These are phyloP conservation scores for Alternaria metachromatica DNA, from an alignment of 2,329 filamentous ascomycete genomes.

Conservation along the genomic window DNA sequence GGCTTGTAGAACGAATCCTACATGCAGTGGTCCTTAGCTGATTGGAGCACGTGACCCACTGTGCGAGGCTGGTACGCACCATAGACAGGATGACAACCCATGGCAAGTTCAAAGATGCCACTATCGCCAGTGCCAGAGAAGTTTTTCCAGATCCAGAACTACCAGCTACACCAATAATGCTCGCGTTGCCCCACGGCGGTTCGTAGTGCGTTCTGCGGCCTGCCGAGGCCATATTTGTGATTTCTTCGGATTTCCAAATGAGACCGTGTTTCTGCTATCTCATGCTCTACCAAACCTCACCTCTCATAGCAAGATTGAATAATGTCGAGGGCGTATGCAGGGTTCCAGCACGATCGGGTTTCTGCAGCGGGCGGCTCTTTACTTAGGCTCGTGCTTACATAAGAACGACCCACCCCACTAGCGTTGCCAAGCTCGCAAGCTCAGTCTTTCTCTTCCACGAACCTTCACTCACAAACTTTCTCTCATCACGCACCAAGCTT, in stretches of 20 bases:
- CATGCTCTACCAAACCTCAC: conserved; percentile 15
- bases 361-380: conserved; percentile 19
- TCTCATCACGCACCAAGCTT: conserved; percentile 37
- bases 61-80: conserved; percentile 58
- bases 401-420: conserved; percentile 21
- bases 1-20: conserved; percentile 98
- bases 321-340: conserved; percentile 23
- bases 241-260: background rate
- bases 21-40: conserved; percentile 21
- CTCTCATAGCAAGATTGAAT: conserved; percentile 12
- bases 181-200: conserved; percentile 94
- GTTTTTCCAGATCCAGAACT: conserved; percentile 97
- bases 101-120: conserved; percentile 85
- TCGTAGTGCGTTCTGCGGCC: conserved; percentile 72
- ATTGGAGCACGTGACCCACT: conserved; percentile 33
- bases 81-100: conserved; percentile 99
- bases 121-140: conserved; percentile 89
- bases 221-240: conserved; percentile 29
- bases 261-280: background rate
- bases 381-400: conserved; percentile 21
- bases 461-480: conserved; percentile 26
- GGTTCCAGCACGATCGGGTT: conserved; percentile 16
- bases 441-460: conserved; percentile 33
- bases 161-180: conserved; percentile 94
- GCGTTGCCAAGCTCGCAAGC: conserved; percentile 33